These are phyloP conservation scores for Scheffersomyces spartinae DNA, from an alignment of 805 yeast genomes.

Conservation along the genomic window DNA sequence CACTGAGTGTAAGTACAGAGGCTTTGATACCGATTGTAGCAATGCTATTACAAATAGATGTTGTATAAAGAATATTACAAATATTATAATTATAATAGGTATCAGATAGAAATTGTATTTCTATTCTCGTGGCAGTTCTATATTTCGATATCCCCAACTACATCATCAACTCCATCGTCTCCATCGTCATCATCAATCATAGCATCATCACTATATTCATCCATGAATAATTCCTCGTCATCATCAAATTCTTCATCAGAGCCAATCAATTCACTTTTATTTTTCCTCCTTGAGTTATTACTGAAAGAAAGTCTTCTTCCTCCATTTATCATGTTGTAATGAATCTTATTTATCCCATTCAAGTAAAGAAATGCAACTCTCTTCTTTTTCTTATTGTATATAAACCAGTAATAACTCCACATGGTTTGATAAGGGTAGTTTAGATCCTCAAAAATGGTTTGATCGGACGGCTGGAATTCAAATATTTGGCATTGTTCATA, in stretches of 20 bases:
- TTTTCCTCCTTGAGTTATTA: conserved; percentile 3
- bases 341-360: conserved; percentile 34
- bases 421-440: conserved; percentile 33
- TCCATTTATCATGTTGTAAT: conserved; percentile 20
- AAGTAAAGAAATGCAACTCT: conserved; percentile 81
- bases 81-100: too few species aligned
- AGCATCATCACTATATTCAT: conserved; percentile 13
- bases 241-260: conserved; percentile 6
- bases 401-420: conserved; percentile 85
- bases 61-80: too few species aligned
- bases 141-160: conserved; percentile 27
- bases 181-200: conserved; percentile 12
- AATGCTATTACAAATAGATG: background rate
- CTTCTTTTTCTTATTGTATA: conserved; percentile 82
- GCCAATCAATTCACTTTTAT: conserved; percentile 3
- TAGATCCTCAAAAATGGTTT: conserved; percentile 50
- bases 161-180: conserved; percentile 14
- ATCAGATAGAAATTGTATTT: background rate
- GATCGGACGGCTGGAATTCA: conserved; percentile 51
- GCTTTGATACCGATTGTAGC: too few species aligned
- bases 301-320: conserved; percentile 7
- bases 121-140: conserved; percentile 3
- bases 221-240: conserved; percentile 14
- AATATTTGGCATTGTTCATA: conserved; percentile 49
- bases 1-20: too few species aligned